phyloP scores from a whole-genome alignment of 441 rosid species.

The Raphanus hybrid region DNA sequence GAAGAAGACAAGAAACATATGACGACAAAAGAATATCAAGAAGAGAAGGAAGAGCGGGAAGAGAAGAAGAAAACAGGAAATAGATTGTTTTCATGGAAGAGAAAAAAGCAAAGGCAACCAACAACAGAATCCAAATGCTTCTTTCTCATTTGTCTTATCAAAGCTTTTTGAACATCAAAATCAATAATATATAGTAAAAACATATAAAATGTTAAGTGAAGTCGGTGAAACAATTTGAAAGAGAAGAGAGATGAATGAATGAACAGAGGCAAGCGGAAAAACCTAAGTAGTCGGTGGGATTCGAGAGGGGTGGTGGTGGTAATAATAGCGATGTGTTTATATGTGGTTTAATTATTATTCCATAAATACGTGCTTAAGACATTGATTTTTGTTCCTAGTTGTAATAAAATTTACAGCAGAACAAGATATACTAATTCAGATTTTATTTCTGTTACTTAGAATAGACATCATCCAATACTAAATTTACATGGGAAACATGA shows the following conservation, averaged over 20 bases:
- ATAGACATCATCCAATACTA: neutral
- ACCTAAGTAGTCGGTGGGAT: constrained; percentile 28
- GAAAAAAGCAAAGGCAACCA: neutral
- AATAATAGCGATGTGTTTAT: constrained; percentile 25
- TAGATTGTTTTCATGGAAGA: neutral
- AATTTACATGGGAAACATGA: constrained; percentile 25
- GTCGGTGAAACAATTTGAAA: constrained; percentile 53
- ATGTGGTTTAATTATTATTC: neutral
- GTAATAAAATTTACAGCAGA: neutral
- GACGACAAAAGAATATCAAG: constrained; percentile 2
- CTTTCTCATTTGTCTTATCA: constrained; percentile 7
- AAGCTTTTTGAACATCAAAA: neutral
- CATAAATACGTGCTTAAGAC: neutral
- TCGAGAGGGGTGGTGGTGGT: constrained; percentile 18
- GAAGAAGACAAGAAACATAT: neutral
- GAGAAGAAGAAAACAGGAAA: neutral
- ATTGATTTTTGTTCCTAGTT: neutral
- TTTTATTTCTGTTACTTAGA: neutral
- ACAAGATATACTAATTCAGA: neutral
- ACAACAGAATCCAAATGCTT: constrained; percentile 3
- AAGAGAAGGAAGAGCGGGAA: neutral
- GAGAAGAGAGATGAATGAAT: constrained; percentile 10
- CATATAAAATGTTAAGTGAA: neutral
- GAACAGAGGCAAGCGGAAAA: constrained; percentile 37
- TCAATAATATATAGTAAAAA: neutral